Evolutionary conservation across 2,329 filamentous ascomycete species (phyloP).

Genomic region (Stemphylium beticola): DNA sequence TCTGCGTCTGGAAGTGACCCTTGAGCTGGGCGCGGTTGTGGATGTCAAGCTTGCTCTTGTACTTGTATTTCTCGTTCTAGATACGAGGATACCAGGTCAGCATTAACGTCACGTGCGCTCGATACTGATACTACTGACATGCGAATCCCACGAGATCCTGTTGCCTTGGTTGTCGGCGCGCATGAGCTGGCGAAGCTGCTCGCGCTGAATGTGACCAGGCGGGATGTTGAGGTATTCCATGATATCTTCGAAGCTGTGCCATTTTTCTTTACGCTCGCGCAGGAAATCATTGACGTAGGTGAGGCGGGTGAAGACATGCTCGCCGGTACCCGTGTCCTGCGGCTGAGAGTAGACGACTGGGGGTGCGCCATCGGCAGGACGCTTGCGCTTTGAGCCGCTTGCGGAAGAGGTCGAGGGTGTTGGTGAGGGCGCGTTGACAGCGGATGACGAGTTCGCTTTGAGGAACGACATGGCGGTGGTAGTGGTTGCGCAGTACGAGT

Average conservation of each 20-base stretch:
- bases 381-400: slow-evolving; percentile 61
- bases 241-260: slow-evolving; percentile 76
- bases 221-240: slow-evolving; percentile 79
- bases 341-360: slow-evolving; percentile 75
- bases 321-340: slow-evolving; percentile 74
- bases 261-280: slow-evolving; percentile 64
- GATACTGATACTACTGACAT: background rate
- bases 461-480: slow-evolving; percentile 44
- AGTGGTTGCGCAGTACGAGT: background rate
- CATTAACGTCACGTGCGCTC: background rate
- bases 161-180: slow-evolving; percentile 62
- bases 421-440: slow-evolving; percentile 65
- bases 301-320: slow-evolving; percentile 85
- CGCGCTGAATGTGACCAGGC: slow-evolving; percentile 62
- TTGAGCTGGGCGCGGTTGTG: slow-evolving; percentile 78
- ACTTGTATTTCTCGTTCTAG: slow-evolving; percentile 73
- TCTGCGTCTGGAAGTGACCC: slow-evolving; percentile 79
- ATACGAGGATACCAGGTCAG: background rate
- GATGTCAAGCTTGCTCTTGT: slow-evolving; percentile 84
- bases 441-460: slow-evolving; percentile 35
- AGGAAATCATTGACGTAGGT: slow-evolving; percentile 75
- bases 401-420: slow-evolving; percentile 56
- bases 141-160: slow-evolving; percentile 64
- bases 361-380: slow-evolving; percentile 55
- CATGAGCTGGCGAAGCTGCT: slow-evolving; percentile 69